Evolutionary conservation across 2,329 filamentous ascomycete genomes (phyloP).

Genomic region (Reticulascus tulasneorum): DNA sequence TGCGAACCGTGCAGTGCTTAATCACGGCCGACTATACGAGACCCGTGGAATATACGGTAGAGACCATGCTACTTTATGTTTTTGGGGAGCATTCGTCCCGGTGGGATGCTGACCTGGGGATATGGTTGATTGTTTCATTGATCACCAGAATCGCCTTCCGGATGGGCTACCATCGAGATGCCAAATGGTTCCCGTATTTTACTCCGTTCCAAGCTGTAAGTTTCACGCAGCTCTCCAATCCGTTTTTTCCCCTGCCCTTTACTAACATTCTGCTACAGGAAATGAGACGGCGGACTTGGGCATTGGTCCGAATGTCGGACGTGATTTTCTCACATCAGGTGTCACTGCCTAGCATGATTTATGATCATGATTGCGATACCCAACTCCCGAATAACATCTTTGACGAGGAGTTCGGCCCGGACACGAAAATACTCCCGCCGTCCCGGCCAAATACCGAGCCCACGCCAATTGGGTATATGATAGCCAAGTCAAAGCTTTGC

Average conservation of each 20-base stretch:
- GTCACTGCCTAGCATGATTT: conserved; percentile 64
- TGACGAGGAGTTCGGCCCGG: conserved; percentile 73
- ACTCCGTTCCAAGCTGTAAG: conserved; percentile 67
- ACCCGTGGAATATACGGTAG: conserved; percentile 70
- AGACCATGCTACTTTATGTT: conserved; percentile 71
- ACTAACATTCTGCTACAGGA: conserved; percentile 41
- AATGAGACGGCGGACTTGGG: conserved; percentile 67
- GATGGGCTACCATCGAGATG: conserved; percentile 76
- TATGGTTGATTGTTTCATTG: conserved; percentile 54
- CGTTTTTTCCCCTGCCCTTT: background rate
- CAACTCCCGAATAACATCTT: conserved; percentile 73
- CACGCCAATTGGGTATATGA: conserved; percentile 76
- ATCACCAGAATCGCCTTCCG: conserved; percentile 57
- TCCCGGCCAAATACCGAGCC: conserved; percentile 65
- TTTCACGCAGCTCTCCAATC: conserved; percentile 3
- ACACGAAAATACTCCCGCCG: conserved; percentile 63
- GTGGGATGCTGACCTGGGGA: conserved; percentile 67
- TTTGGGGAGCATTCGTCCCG: conserved; percentile 71
- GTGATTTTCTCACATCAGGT: conserved; percentile 74
- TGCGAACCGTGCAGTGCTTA: conserved; percentile 74
- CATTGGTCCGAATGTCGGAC: conserved; percentile 68
- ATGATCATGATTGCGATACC: conserved; percentile 71
- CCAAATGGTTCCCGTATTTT: conserved; percentile 68
- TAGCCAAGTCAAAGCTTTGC: conserved; percentile 65
- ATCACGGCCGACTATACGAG: conserved; percentile 74